Evolutionary conservation across 192 early-diverging fungal species (phyloP).

Genomic region (Gorgonomyces haynaldii): DNA sequence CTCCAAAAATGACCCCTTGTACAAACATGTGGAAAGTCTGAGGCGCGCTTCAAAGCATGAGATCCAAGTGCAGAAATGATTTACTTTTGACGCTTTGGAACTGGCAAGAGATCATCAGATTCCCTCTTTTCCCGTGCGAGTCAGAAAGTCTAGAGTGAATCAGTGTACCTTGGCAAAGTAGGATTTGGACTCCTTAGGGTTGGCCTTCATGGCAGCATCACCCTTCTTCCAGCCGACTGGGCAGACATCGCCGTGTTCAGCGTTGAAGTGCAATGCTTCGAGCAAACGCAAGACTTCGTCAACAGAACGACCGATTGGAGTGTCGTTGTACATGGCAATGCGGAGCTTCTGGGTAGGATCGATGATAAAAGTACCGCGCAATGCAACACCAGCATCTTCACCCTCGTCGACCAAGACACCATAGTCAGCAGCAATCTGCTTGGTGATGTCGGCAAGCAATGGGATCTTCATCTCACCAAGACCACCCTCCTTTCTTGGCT

Average conservation of each 20-base stretch:
- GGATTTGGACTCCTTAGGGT: constrained; percentile 47
- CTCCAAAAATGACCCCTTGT: too few relatives aligned
- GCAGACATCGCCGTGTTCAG: constrained; percentile 49
- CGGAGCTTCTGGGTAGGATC: constrained; percentile 80
- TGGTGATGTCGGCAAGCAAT: constrained; percentile 75
- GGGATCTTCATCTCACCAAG: constrained; percentile 86
- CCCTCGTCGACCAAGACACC: constrained; percentile 43
- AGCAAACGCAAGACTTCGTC: constrained; percentile 80
- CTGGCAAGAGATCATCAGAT: too few relatives aligned
- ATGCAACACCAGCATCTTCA: constrained; percentile 15
- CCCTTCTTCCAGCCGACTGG: constrained; percentile 79
- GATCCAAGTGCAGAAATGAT: too few relatives aligned
- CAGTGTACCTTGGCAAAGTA: constrained; percentile 43
- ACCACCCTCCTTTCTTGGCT: constrained; percentile 76
- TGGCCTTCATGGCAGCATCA: constrained; percentile 57
- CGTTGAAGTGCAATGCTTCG: constrained; percentile 87
- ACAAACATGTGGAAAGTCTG: too few relatives aligned
- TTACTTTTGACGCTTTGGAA: too few relatives aligned
- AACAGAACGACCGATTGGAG: constrained; percentile 74
- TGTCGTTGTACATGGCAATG: constrained; percentile 81
- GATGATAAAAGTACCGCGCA: constrained; percentile 69
- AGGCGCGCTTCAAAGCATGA: too few relatives aligned
- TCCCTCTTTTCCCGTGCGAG: too few relatives aligned
- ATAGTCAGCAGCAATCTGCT: constrained; percentile 78
- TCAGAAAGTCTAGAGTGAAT: too few relatives aligned